Conservation (phyloP, 805 yeast species). For the Candida tibetensis region DNA sequence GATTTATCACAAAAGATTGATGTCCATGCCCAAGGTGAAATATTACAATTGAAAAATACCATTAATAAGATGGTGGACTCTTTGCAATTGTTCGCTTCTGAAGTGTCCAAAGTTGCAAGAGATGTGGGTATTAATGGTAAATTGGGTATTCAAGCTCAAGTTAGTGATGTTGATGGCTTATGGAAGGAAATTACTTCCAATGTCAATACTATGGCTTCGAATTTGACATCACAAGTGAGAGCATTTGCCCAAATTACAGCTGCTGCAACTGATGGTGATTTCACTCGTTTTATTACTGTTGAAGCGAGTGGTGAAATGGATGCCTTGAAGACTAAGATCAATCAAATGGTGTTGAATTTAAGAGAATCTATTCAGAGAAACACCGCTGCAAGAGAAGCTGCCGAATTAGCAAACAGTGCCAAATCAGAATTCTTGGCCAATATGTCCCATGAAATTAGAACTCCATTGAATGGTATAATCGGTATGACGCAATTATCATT, state of each 20-base stretch:
- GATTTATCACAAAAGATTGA: slow-evolving; percentile 81
- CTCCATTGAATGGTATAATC: slow-evolving; percentile 90
- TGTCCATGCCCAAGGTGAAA: slow-evolving; percentile 89
- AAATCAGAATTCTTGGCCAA: slow-evolving; percentile 89
- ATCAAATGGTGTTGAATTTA: slow-evolving; percentile 65
- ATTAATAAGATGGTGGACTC: slow-evolving; percentile 93
- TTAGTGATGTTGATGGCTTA: slow-evolving; percentile 83
- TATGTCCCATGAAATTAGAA: slow-evolving; percentile 79
- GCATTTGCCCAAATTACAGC: slow-evolving; percentile 93
- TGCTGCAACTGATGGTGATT: slow-evolving; percentile 92
- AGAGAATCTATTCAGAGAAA: slow-evolving; percentile 88
- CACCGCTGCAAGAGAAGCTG: slow-evolving; percentile 92
- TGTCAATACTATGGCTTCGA: slow-evolving; percentile 93
- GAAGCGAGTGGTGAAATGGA: slow-evolving; percentile 93
- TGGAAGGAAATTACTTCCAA: slow-evolving; percentile 92
- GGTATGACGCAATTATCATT: slow-evolving; percentile 90
- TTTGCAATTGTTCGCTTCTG: slow-evolving; percentile 80
- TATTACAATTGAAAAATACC: slow-evolving; percentile 78
- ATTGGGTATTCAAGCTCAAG: slow-evolving; percentile 89
- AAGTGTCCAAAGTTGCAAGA: slow-evolving; percentile 85
- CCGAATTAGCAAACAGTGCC: slow-evolving; percentile 84
- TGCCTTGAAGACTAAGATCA: slow-evolving; percentile 59
- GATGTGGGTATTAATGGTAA: slow-evolving; percentile 94
- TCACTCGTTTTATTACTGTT: slow-evolving; percentile 84
- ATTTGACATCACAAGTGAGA: slow-evolving; percentile 86